Conservation (phyloP, 2,329 filamentous ascomycete genomes). For the Alternaria burnsii region DNA sequence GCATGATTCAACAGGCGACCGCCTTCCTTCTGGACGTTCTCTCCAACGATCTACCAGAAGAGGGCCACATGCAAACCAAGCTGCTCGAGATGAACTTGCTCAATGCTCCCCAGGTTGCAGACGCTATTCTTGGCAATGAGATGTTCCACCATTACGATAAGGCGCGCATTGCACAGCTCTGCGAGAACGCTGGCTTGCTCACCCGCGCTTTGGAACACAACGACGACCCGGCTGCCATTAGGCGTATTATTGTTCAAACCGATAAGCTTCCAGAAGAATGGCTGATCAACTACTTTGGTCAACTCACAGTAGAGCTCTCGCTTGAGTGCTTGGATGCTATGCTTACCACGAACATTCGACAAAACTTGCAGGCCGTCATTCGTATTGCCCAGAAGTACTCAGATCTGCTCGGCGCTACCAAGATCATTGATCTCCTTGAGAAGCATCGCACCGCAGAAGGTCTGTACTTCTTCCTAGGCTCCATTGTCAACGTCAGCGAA, state of each 20-base stretch:
- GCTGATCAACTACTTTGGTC: constrained; percentile 91
- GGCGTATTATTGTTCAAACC: constrained; percentile 86
- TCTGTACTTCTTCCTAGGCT: constrained; percentile 97
- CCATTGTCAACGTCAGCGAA: constrained; percentile 95
- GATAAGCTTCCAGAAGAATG: constrained; percentile 91
- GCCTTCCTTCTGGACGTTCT: constrained; percentile 97
- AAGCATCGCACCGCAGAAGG: constrained; percentile 98
- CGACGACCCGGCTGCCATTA: constrained; percentile 87
- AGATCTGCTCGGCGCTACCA: constrained; percentile 86
- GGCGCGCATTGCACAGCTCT: constrained; percentile 84
- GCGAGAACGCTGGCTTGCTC: constrained; percentile 86
- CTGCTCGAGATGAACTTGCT: constrained; percentile 97
- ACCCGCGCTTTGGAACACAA: constrained; percentile 85
- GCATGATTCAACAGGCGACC: constrained; percentile 96
- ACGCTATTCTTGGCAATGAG: constrained; percentile 96
- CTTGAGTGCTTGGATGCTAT: constrained; percentile 94
- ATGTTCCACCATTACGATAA: constrained; percentile 99
- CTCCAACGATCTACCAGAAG: constrained; percentile 93
- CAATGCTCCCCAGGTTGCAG: constrained; percentile 95
- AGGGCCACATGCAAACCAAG: constrained; percentile 91
- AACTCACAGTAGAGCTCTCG: constrained; percentile 93
- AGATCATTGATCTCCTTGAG: constrained; percentile 91
- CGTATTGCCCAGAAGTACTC: constrained; percentile 98
- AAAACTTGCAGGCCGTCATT: constrained; percentile 93
- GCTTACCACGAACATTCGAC: constrained; percentile 95